A percentile compares a stretch with the other conserved stretches of the same genome.
phyloP scores from a whole-genome alignment of 2,329 filamentous ascomycete genomes.

The Eutypella sp. region DNA sequence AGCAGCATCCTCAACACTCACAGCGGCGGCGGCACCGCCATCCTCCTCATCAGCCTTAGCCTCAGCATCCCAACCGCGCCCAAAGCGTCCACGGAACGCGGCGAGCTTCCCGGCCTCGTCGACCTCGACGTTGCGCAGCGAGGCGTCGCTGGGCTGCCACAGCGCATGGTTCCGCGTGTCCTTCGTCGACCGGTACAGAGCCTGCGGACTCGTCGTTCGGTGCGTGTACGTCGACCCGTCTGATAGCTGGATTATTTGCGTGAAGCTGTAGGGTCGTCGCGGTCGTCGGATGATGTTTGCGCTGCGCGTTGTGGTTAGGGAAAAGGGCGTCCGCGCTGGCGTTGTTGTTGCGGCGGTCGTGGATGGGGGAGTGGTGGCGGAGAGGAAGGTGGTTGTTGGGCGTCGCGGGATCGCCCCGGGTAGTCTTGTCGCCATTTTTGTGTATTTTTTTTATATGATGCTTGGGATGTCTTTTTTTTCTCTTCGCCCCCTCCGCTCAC shows the following conservation, averaged over 20 bases:
- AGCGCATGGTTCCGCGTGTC: constrained; percentile 85
- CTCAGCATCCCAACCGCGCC: constrained; percentile 68
- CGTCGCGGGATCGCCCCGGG: constrained; percentile 25
- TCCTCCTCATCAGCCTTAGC: constrained; percentile 20
- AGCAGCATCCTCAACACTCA: too few species aligned
- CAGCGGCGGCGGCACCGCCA: too few species aligned
- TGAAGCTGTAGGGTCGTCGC: constrained; percentile 93
- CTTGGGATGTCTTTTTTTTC: constrained; percentile 4
- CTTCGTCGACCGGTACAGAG: constrained; percentile 59
- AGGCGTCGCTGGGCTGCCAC: constrained; percentile 84
- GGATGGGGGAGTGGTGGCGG: too few species aligned
- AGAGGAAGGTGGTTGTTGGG: too few species aligned
- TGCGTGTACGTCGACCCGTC: constrained; percentile 83
- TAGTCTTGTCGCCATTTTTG: constrained; percentile 28
- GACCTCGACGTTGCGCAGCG: constrained; percentile 81
- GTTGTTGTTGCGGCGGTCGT: too few species aligned
- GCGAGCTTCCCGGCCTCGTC: constrained; percentile 90
- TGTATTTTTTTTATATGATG: not conserved
- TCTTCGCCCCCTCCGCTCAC: constrained; percentile 4
- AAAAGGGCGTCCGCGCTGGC: constrained; percentile 12
- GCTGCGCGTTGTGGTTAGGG: constrained; percentile 11
- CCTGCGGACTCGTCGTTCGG: constrained; percentile 68
- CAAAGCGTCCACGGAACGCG: constrained; percentile 81
- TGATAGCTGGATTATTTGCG: constrained; percentile 88
- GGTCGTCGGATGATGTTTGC: constrained; percentile 71